These are phyloP conservation scores for Aspergillus melleus DNA, from an alignment of 2,329 filamentous ascomycete species.

Conservation along the genomic window DNA sequence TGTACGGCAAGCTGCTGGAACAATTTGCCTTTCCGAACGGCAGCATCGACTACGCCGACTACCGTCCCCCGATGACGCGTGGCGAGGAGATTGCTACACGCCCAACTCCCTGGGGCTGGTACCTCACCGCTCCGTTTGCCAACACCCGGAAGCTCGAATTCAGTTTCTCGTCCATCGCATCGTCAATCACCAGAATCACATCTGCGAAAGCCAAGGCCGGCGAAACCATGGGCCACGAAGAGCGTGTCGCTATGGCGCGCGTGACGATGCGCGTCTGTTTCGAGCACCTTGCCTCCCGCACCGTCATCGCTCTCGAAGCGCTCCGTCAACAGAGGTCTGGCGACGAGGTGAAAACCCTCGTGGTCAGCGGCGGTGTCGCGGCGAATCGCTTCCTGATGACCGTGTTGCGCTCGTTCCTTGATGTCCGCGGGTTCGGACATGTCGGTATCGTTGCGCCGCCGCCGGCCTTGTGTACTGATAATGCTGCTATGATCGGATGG, in stretches of 20 bases:
- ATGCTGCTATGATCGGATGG: constrained; percentile 98
- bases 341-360: constrained; percentile 59
- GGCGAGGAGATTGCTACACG: constrained; percentile 58
- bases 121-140: constrained; percentile 65
- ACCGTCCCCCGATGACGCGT: constrained; percentile 59
- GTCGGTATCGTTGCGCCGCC: constrained; percentile 74
- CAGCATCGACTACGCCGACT: constrained; percentile 44
- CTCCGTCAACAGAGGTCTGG: constrained; percentile 21
- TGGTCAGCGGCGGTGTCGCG: constrained; percentile 88
- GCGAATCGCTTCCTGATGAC: constrained; percentile 76
- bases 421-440: constrained; percentile 63
- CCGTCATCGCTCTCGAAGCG: constrained; percentile 66
- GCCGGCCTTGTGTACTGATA: constrained; percentile 79
- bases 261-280: constrained; percentile 79
- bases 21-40: constrained; percentile 68
- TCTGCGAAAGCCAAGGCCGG: constrained; percentile 35
- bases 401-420: constrained; percentile 62
- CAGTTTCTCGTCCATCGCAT: constrained; percentile 73
- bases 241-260: constrained; percentile 68
- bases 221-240: constrained; percentile 50
- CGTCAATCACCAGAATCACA: constrained; percentile 62
- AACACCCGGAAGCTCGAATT: constrained; percentile 62
- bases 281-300: constrained; percentile 77
- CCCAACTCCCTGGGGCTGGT: constrained; percentile 63
- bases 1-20: constrained; percentile 81